A percentile compares a stretch with the other conserved stretches of the same genome.
Evolutionary conservation across 2,329 filamentous ascomycete species (phyloP).

Genomic region (Penicillium rolfsii): DNA sequence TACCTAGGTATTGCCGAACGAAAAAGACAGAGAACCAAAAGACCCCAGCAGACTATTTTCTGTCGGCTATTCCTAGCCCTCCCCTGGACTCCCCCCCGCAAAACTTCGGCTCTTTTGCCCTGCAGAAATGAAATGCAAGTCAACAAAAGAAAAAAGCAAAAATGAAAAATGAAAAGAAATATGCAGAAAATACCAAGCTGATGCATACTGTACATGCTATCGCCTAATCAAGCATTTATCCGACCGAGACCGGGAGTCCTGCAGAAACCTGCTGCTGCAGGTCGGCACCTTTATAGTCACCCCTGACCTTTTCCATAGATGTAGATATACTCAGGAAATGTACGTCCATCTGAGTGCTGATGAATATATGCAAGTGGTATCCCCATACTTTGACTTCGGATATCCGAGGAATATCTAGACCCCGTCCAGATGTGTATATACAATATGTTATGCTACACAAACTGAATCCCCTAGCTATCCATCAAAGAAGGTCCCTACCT

Average conservation of each 20-base stretch:
- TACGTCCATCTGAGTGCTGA: too few species aligned
- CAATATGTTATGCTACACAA: background rate
- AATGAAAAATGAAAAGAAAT: background rate
- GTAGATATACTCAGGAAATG: too few species aligned
- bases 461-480: background rate
- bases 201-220: too few species aligned
- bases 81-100: background rate
- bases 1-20: background rate
- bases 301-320: too few species aligned
- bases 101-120: background rate
- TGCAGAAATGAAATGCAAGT: background rate
- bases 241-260: slow-evolving; percentile 12
- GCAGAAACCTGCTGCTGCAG: background rate
- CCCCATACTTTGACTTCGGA: too few species aligned
- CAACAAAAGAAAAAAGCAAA: background rate
- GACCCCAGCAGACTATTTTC: background rate
- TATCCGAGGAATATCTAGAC: too few species aligned
- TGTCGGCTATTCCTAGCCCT: background rate
- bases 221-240: slow-evolving; percentile 16
- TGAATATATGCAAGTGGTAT: too few species aligned
- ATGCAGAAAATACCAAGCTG: background rate
- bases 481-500: too few species aligned
- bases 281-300: background rate
- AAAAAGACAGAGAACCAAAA: background rate
- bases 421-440: too few species aligned